phyloP scores from a whole-genome alignment of 352 stramenopile genomes.

The Phytophthora kernoviae region DNA sequence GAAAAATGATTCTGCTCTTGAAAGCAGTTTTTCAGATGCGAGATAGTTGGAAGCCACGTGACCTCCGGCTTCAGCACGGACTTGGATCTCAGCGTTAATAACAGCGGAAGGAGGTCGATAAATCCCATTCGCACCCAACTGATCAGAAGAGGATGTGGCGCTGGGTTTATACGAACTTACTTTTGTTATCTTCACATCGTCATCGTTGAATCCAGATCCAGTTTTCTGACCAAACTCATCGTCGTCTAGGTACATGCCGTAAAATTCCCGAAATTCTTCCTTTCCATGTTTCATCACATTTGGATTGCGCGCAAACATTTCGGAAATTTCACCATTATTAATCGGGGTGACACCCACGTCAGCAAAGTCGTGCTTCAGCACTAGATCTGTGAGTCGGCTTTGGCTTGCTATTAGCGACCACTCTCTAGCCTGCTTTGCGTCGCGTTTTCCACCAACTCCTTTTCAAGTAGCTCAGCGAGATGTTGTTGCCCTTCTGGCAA shows the following conservation, averaged over 20 bases:
- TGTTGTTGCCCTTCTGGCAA: slow-evolving; percentile 33
- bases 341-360: slow-evolving; percentile 16
- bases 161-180: slow-evolving; percentile 18
- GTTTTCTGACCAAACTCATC: slow-evolving; percentile 1
- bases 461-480: slow-evolving; percentile 32
- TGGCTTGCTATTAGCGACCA: slow-evolving; percentile 23
- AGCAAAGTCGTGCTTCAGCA: slow-evolving; percentile 13
- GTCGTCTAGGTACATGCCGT: slow-evolving; percentile 27
- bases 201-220: slow-evolving; percentile 5
- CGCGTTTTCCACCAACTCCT: slow-evolving; percentile 27
- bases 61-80: slow-evolving; percentile 21
- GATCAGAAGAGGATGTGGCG: slow-evolving; percentile 14
- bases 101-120: slow-evolving; percentile 30
- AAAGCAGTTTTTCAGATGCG: slow-evolving; percentile 20
- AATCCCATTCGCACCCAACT: slow-evolving; percentile 14
- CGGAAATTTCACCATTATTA: slow-evolving; percentile 6
- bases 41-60: slow-evolving; percentile 38
- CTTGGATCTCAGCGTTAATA: slow-evolving; percentile 31
- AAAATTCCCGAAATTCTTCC: slow-evolving; percentile 28
- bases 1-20: slow-evolving; percentile 13
- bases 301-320: slow-evolving; percentile 16
- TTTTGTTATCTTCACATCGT: slow-evolving; percentile 14
- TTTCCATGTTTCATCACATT: slow-evolving; percentile 13
- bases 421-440: slow-evolving; percentile 26
- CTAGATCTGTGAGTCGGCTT: slow-evolving; percentile 25